A percentile compares a stretch with the other conserved stretches of the same genome.
phyloP scores from a whole-genome alignment of 176 grass and related monocot species.

The Oropetium thomaeum region DNA sequence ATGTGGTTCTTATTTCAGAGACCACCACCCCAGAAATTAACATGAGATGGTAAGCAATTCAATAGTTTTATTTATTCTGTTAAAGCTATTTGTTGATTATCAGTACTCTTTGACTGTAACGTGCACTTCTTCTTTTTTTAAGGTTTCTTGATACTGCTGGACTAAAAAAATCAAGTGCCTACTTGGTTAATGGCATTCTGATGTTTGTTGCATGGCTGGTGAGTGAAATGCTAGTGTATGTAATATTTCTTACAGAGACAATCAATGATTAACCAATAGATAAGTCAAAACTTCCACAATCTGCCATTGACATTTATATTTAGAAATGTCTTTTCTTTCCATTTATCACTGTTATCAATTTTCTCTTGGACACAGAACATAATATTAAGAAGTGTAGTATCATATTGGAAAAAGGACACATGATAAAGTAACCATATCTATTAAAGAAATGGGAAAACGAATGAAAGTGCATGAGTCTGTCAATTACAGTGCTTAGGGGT shows the following conservation, averaged over 20 bases:
- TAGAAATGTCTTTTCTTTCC: neutral
- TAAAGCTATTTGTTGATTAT: neutral
- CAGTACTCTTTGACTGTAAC: slow-evolving; percentile 29
- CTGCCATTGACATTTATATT: neutral
- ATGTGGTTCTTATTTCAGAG: slow-evolving; percentile 89
- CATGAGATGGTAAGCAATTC: slow-evolving; percentile 72
- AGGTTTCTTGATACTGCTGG: slow-evolving; percentile 98
- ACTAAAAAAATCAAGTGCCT: slow-evolving; percentile 77
- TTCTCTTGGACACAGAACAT: slow-evolving; percentile 3
- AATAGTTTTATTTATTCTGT: neutral
- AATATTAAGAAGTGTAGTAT: neutral
- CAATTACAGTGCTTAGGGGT: too few relatives aligned
- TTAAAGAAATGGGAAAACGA: neutral
- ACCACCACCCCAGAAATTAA: slow-evolving; percentile 87
- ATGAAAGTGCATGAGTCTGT: neutral
- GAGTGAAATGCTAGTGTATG: slow-evolving; percentile 23
- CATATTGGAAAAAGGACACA: neutral
- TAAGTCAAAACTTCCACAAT: neutral
- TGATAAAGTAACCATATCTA: neutral
- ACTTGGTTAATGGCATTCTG: slow-evolving; percentile 79
- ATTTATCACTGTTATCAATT: neutral
- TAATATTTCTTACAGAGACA: neutral
- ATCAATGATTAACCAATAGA: neutral
- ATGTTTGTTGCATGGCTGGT: slow-evolving; percentile 95
- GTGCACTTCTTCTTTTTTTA: slow-evolving; percentile 31